Percentiles rank a stretch among this genome's conserved stretches.
Conservation (phyloP, 129 eudicot species). For the Silybum marianum region DNA sequence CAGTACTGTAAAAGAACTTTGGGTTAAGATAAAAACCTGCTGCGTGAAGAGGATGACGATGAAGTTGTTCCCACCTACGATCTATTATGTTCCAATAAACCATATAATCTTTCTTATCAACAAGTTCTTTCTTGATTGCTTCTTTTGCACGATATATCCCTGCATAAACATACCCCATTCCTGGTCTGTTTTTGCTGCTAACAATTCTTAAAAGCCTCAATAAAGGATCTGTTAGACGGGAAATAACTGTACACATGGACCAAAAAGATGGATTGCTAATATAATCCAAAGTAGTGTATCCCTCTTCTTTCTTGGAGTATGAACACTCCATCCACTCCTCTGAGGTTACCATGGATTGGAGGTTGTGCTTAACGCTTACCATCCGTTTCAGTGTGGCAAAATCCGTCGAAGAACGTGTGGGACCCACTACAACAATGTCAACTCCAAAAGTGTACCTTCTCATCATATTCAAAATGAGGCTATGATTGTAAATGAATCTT, state of each 20-base stretch:
- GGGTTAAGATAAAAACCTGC: slow-evolving; percentile 92
- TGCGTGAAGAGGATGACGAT: slow-evolving; percentile 80
- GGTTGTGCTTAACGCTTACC: slow-evolving; percentile 65
- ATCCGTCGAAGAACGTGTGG: slow-evolving; percentile 55
- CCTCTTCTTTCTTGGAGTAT: slow-evolving; percentile 73
- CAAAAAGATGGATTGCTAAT: slow-evolving; percentile 76
- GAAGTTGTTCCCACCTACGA: slow-evolving; percentile 81
- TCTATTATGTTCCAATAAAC: slow-evolving; percentile 85
- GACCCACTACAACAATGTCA: slow-evolving; percentile 72
- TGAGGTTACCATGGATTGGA: slow-evolving; percentile 85
- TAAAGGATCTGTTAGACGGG: slow-evolving; percentile 67
- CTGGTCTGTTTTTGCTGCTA: slow-evolving; percentile 68
- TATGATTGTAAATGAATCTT: slow-evolving; percentile 71
- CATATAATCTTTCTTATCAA: slow-evolving; percentile 58
- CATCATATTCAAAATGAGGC: slow-evolving; percentile 74
- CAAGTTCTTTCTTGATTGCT: slow-evolving; percentile 71
- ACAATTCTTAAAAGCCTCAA: slow-evolving; percentile 69
- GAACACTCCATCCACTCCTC: slow-evolving; percentile 94
- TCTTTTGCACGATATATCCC: slow-evolving; percentile 88
- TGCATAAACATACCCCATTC: slow-evolving; percentile 90
- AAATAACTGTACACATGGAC: slow-evolving; percentile 66
- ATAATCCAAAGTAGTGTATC: slow-evolving; percentile 58
- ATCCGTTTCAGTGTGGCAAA: slow-evolving; percentile 72
- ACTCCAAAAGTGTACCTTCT: slow-evolving; percentile 79
- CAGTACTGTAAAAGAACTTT: slow-evolving; percentile 72